Base-by-base conservation (phyloP, 108 stramenopile species). In the Pelagomonas calceolata region DNA sequence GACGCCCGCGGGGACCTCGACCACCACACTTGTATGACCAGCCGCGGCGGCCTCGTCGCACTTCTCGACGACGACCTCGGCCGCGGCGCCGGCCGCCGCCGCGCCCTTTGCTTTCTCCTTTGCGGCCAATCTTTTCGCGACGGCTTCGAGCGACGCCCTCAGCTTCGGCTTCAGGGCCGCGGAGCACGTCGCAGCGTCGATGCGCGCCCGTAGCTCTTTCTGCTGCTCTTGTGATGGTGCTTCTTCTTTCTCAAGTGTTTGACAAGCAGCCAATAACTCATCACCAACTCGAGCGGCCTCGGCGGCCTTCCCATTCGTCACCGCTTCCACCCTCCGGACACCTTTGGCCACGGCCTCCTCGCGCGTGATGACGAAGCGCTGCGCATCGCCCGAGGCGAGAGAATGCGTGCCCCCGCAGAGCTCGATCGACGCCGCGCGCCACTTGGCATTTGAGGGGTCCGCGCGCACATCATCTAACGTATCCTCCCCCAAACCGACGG, bases 341-440 rank as follows among this genome's bases (percentile, higher is more conserved):
- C 92, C 92, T 85, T 93, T 93, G 60, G 91, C 89, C 12, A 92
- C 88, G 17, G 89, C 87, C 0, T 76, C 82, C 76, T 93, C 92
- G 75, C 91, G 89, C 15, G 90, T 78, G 36, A 93, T 46, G 21
- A 78, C 88, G 75, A 93, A 93, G 30, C 76, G 75, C 68, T 90
- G 86, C 32, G 92, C 92, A 73, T 88, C 86, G n/a, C 72, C 73
- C 4, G 91, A 91, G 76, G 90, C 92, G 34, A 30, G 4, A 17
- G 21, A 0, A 16, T 35, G 66, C 1, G 3, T 66, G 7, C 34
- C 85, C 34, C 92, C 92, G 77, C 92, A 93, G 74, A 93, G 91
- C 77, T 93, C 92, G n/a, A 92, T 81, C 30, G 95, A 96, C 31
- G 74, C 78, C 66, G 91, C 86, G 30, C 21, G 31, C 92, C 85